A percentile compares a stretch with the other conserved stretches of the same genome.
These are phyloP conservation scores for Haematococcus sp. DNA, from an alignment of 139 green algal genomes.

Conservation along the genomic window DNA sequence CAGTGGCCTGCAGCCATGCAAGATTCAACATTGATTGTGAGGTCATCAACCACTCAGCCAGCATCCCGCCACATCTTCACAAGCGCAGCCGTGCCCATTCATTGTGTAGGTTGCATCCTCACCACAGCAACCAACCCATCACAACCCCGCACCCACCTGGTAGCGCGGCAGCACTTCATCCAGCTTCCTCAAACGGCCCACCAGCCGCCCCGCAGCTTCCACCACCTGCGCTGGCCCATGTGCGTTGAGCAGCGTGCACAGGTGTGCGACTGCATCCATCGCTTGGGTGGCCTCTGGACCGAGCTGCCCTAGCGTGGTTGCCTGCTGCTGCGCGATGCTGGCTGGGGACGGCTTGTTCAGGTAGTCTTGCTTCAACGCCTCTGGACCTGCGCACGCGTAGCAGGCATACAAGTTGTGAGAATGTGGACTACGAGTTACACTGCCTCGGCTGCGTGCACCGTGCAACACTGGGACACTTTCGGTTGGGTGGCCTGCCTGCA, in stretches of 20 bases:
- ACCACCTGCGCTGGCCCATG: slow-evolving; percentile 16
- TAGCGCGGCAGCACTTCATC: slow-evolving; percentile 57
- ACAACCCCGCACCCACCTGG: slow-evolving; percentile 11
- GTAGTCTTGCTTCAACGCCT: neutral
- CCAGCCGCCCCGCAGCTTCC: slow-evolving; percentile 24
- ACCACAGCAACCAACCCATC: too few relatives aligned
- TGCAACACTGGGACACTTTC: neutral
- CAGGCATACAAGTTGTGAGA: neutral
- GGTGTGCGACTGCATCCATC: slow-evolving; percentile 9
- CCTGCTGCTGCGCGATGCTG: neutral
- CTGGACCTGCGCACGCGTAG: too few relatives aligned
- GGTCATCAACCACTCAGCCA: too few relatives aligned
- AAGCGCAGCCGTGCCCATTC: too few relatives aligned
- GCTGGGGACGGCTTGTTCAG: neutral
- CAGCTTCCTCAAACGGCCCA: slow-evolving; percentile 32
- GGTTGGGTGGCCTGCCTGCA: neutral
- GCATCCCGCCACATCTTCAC: too few relatives aligned
- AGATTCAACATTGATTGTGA: too few relatives aligned
- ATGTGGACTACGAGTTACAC: neutral
- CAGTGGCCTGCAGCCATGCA: neutral
- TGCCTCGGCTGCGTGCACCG: neutral
- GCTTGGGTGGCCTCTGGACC: neutral
- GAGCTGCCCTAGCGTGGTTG: neutral
- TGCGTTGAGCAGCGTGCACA: slow-evolving; percentile 14
- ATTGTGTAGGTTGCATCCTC: too few relatives aligned